Conservation (phyloP, 129 eudicot species). For the Escallonia herrerae region DNA sequence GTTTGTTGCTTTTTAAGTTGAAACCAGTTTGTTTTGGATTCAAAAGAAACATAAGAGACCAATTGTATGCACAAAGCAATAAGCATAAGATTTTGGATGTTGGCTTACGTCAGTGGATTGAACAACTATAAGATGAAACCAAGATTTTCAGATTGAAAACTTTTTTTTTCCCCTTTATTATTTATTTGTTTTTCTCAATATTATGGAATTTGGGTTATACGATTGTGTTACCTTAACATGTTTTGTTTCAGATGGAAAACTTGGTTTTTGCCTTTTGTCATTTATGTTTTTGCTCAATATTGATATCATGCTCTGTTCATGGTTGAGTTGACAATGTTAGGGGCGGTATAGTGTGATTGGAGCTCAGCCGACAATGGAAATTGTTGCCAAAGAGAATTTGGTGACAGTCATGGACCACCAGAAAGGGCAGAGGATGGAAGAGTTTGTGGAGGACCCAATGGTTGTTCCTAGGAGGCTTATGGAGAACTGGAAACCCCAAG, state of each 20-base stretch:
- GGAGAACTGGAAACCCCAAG: slow-evolving; percentile 93
- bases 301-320: neutral
- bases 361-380: slow-evolving; percentile 96
- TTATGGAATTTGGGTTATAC: too few species aligned
- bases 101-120: too few species aligned
- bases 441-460: slow-evolving; percentile 94
- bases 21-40: too few species aligned
- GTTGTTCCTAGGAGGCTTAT: slow-evolving; percentile 77
- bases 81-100: too few species aligned
- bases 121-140: too few species aligned
- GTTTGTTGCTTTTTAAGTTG: too few species aligned
- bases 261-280: neutral
- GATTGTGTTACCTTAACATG: too few species aligned
- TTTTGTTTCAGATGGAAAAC: neutral
- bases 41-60: too few species aligned
- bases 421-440: slow-evolving; percentile 57
- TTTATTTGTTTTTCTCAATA: too few species aligned
- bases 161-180: too few species aligned
- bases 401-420: slow-evolving; percentile 90
- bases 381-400: slow-evolving; percentile 88
- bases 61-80: too few species aligned
- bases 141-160: too few species aligned
- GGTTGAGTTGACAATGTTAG: slow-evolving; percentile 37
- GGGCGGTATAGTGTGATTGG: slow-evolving; percentile 97
- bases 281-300: neutral